Conservation (phyloP, 139 green algal genomes). For the Closterium sp. region DNA sequence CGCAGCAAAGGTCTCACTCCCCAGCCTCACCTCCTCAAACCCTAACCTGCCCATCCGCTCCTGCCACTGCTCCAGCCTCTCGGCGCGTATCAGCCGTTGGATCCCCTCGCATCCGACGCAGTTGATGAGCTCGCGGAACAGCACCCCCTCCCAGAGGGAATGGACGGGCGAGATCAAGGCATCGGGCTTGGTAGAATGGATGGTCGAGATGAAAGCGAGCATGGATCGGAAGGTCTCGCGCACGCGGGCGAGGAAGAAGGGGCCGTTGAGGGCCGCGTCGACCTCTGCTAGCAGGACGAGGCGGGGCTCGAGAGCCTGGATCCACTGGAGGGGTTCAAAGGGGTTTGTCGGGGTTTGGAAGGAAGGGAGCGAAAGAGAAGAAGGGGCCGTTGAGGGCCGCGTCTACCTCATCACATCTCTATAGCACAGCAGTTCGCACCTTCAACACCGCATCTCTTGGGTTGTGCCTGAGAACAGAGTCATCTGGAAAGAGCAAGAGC, state of each 20-base stretch:
- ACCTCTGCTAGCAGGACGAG: neutral
- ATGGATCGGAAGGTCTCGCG: neutral
- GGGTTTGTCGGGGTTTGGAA: too few relatives aligned
- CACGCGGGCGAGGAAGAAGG: neutral
- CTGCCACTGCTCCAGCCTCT: neutral
- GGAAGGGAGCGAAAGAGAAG: neutral
- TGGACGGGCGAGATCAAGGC: neutral
- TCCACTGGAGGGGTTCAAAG: neutral
- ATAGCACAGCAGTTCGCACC: too few relatives aligned
- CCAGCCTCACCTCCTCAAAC: neutral
- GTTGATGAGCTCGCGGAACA: neutral
- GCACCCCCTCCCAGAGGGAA: neutral
- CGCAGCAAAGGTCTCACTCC: neutral
- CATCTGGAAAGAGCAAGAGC: too few relatives aligned
- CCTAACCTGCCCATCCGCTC: neutral
- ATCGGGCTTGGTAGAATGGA: neutral
- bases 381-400: neutral
- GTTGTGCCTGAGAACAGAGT: too few relatives aligned
- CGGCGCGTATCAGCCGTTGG: neutral
- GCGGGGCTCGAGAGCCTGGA: neutral
- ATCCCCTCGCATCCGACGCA: neutral
- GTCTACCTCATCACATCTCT: too few relatives aligned
- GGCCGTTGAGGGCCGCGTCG: neutral
- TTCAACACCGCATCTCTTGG: too few relatives aligned
- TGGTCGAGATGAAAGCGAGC: neutral